These are phyloP conservation scores for Vigna mungo DNA, from an alignment of 306 rosid genomes.

Conservation along the genomic window DNA sequence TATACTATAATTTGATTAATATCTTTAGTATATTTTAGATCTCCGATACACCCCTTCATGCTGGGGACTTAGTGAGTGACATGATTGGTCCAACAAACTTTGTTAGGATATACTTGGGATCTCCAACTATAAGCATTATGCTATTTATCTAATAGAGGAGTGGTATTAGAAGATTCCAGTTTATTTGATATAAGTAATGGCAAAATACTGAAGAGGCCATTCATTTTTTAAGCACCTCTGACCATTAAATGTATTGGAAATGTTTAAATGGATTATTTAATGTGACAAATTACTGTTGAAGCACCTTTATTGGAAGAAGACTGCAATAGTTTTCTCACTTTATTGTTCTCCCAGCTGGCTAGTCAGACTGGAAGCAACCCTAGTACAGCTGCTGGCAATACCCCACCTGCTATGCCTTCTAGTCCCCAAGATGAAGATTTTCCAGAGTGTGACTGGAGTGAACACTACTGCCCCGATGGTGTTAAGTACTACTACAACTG, in stretches of 20 bases:
- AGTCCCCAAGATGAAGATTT: constrained; percentile 50
- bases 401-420: constrained; percentile 50
- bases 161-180: constrained; percentile 26
- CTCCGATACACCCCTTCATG: too few species aligned
- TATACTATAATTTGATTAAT: too few species aligned
- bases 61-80: too few species aligned
- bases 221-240: constrained; percentile 32
- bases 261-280: constrained; percentile 28
- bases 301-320: constrained; percentile 31
- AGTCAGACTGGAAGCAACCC: constrained; percentile 51
- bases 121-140: not conserved
- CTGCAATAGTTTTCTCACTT: constrained; percentile 36
- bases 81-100: too few species aligned
- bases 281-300: constrained; percentile 34
- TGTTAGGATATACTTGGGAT: too few species aligned
- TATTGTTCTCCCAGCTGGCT: constrained; percentile 51
- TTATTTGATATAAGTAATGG: constrained; percentile 16
- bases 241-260: constrained; percentile 14
- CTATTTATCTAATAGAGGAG: constrained; percentile 25
- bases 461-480: constrained; percentile 89
- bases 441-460: constrained; percentile 92
- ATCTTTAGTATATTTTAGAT: too few species aligned
- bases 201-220: constrained; percentile 27
- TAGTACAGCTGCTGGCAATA: constrained; percentile 49
- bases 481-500: constrained; percentile 78